phyloP scores from a whole-genome alignment of 108 stramenopile species.

The Cylindrotheca closterium region DNA sequence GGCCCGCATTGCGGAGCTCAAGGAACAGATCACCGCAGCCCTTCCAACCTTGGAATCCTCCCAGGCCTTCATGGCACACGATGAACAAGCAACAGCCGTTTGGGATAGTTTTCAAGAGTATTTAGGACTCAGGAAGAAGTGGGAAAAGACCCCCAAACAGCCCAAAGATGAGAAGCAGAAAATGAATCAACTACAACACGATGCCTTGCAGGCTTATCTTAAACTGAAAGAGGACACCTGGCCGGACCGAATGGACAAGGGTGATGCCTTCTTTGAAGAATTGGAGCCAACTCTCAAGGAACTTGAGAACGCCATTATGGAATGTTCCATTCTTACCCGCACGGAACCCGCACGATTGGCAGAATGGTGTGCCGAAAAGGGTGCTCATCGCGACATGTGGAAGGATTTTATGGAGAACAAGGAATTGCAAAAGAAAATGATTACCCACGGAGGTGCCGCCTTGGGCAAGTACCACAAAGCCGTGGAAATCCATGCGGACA shows the following conservation, averaged over 20 bases:
- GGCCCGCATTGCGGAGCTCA: constrained; percentile 13
- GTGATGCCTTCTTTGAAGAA: neutral
- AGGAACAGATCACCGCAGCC: constrained; percentile 1
- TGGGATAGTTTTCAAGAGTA: neutral
- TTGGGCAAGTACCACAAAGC: constrained; percentile 26
- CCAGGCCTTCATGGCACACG: constrained; percentile 5
- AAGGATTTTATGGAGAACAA: constrained; percentile 13
- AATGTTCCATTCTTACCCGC: constrained; percentile 27
- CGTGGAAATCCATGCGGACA: constrained; percentile 11
- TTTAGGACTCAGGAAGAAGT: constrained; percentile 5
- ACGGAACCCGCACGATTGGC: constrained; percentile 20
- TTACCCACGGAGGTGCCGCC: constrained; percentile 24
- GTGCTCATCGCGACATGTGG: neutral
- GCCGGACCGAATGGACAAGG: neutral
- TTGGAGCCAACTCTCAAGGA: neutral
- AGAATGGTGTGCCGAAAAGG: constrained; percentile 16
- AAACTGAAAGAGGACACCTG: neutral
- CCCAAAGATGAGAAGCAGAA: neutral
- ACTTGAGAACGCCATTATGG: constrained; percentile 9
- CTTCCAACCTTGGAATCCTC: constrained; percentile 10
- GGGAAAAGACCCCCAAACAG: neutral
- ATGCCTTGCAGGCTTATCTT: constrained; percentile 1
- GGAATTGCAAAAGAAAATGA: constrained; percentile 19
- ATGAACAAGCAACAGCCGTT: constrained; percentile 1
- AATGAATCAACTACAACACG: neutral